phyloP scores from a whole-genome alignment of 805 yeast genomes.

The Starmerella floricola region DNA sequence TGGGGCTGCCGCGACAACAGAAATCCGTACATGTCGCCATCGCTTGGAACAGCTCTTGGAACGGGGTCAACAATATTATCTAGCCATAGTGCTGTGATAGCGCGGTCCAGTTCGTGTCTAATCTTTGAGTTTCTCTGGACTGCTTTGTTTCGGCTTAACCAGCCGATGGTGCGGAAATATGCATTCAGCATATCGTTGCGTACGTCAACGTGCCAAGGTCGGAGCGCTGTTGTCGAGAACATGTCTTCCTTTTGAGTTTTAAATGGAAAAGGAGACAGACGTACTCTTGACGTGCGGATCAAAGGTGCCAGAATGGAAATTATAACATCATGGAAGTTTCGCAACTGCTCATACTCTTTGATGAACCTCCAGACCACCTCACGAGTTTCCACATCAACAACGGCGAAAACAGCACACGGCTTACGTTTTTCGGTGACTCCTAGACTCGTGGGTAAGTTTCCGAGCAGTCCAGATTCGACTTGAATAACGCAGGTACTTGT shows the following conservation, averaged over 20 bases:
- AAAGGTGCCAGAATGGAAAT: conserved; percentile 35
- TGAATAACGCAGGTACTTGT: not conserved
- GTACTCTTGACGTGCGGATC: conserved; percentile 17
- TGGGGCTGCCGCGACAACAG: not conserved
- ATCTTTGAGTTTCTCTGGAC: not conserved
- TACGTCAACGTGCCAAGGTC: conserved; percentile 51
- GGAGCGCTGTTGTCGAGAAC: too few species aligned
- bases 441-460: conserved; percentile 1
- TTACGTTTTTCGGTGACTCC: not conserved
- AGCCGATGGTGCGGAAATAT: conserved; percentile 29
- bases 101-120: not conserved
- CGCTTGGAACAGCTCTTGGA: not conserved
- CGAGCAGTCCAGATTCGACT: conserved; percentile 12
- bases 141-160: not conserved
- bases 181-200: conserved; percentile 45
- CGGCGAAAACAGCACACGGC: conserved; percentile 11
- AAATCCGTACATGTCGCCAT: conserved; percentile 10
- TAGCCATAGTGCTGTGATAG: conserved; percentile 7
- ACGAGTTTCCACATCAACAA: conserved; percentile 41
- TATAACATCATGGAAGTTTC: conserved; percentile 47
- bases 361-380: conserved; percentile 66
- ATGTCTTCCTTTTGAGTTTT: too few species aligned
- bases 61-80: conserved; percentile 7
- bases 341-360: conserved; percentile 50
- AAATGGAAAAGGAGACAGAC: conserved; percentile 46